These are phyloP conservation scores for Neurospora tetrasperma DNA, from an alignment of 495 filamentous ascomycete species.

Conservation along the genomic window DNA sequence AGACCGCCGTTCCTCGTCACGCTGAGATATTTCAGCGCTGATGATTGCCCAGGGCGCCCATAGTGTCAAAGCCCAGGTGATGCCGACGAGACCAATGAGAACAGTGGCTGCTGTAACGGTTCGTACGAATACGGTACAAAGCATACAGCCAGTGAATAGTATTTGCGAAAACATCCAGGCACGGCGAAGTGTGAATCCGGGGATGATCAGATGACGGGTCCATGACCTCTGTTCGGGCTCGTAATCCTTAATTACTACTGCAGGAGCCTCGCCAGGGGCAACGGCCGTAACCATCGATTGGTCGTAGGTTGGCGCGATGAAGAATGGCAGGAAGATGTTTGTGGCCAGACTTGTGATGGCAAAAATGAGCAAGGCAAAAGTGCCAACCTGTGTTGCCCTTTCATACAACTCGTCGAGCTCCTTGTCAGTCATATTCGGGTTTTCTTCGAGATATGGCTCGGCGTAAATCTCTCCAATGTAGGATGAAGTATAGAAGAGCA, in stretches of 20 bases:
- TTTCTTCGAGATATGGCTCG: conserved; percentile 62
- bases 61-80: conserved; percentile 79
- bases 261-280: conserved; percentile 11
- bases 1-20: conserved; percentile 56
- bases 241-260: conserved; percentile 16
- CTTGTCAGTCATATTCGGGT: conserved; percentile 62
- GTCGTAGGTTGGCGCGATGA: conserved; percentile 67
- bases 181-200: conserved; percentile 70
- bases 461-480: conserved; percentile 87
- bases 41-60: conserved; percentile 94
- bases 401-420: conserved; percentile 74
- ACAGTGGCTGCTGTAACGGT: conserved; percentile 55
- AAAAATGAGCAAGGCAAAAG: conserved; percentile 78
- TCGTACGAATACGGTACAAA: conserved; percentile 66
- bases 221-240: conserved; percentile 27
- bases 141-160: conserved; percentile 68
- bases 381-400: conserved; percentile 68
- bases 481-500: conserved; percentile 86
- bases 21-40: conserved; percentile 70
- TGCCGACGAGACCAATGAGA: conserved; percentile 67
- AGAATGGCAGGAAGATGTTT: conserved; percentile 71
- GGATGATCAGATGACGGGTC: conserved; percentile 55
- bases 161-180: conserved; percentile 76
- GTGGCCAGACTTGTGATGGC: conserved; percentile 69
- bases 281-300: conserved; percentile 20